Base-by-base conservation (phyloP, 2,329 filamentous ascomycete genomes). In the Paracoccidioides brasiliensis region DNA sequence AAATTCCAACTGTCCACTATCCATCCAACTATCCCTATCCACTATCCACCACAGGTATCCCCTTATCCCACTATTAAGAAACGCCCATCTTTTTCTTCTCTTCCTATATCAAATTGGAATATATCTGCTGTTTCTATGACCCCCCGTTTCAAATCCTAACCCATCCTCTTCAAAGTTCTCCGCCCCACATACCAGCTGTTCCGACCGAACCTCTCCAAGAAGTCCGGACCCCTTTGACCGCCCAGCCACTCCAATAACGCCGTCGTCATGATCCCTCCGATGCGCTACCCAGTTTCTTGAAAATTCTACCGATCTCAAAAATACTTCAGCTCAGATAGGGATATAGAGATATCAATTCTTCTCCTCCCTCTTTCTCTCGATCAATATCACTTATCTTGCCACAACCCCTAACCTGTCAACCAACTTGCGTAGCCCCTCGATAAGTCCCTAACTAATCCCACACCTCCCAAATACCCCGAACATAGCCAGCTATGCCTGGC, bases 401-500 rank as follows among this genome's bases (percentile, higher is more conserved):
- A 33, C 45, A 4, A 3, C 46, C 30, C 6, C 33, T 10, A 48
- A 28, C 40, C 35, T 28, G 10, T 4, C 37, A 8, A 37, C 35
- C 48, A 15, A 28, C n/a, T 7, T 44, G 2, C 42, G 22, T 22
- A 22, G 37, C 37, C 37, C 37, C 12, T 12, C 37, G 37, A 38
- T 38, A 38, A 38, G 37, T 3, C 37, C 30, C 12, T n/a, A 48
- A 2, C 48, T 15, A 40, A 51, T 35, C 48, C 22, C 33, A 40
- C 48, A 15, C 28, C n/a, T n/a, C 38, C 28, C 38, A n/a, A 38
- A 15, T 15, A 12, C 48, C 48, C 22, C 35, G 22, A 37, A 38
- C 35, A 28, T 28, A 38, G n/a, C 48, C 48, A 38, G 48, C 50
- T 42, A 61, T 60, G 58, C 52, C 56, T 76, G 91, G 88, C 57